Conservation (phyloP, 768 basidiomycete genomes). For the Suillus sp. region DNA sequence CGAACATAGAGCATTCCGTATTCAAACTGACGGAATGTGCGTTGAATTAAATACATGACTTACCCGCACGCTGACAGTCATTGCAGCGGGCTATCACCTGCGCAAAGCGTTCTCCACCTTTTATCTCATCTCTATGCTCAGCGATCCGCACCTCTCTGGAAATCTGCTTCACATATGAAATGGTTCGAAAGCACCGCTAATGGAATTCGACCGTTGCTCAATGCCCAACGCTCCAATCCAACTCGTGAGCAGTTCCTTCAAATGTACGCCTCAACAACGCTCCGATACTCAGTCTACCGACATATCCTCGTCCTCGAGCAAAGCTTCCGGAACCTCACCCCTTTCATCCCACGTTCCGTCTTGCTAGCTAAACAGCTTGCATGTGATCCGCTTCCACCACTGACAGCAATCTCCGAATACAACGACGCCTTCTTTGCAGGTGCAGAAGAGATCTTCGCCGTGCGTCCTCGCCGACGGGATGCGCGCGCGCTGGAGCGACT, state of each 20-base stretch:
- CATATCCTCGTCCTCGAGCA: conserved; percentile 78
- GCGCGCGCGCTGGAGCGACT: conserved; percentile 55
- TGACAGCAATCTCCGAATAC: conserved; percentile 59
- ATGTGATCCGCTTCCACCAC: conserved; percentile 88
- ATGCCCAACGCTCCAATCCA: conserved; percentile 36
- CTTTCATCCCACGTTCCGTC: conserved; percentile 69
- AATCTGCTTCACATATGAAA: conserved; percentile 56
- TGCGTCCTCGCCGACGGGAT: conserved; percentile 45
- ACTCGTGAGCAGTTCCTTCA: conserved; percentile 31
- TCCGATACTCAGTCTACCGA: conserved; percentile 63
- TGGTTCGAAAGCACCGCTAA: conserved; percentile 74
- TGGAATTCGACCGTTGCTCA: conserved; percentile 33
- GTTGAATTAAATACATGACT: conserved; percentile 18
- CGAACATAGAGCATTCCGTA: conserved; percentile 62
- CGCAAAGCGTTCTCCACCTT: conserved; percentile 63
- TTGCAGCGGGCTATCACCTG: conserved; percentile 38
- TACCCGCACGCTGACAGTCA: conserved; percentile 15
- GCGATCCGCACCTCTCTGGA: conserved; percentile 81
- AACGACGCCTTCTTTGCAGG: conserved; percentile 75
- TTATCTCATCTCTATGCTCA: conserved; percentile 88
- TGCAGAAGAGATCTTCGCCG: conserved; percentile 50
- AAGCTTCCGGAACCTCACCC: conserved; percentile 57
- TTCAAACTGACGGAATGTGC: conserved; percentile 70
- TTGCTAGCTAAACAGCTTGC: conserved; percentile 58
- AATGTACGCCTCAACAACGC: conserved; percentile 41